Evolutionary conservation across 139 green algal genomes (phyloP), one percentile per base, ranked within the genome.

Genomic region (Tetratostichococcus sp.): DNA sequence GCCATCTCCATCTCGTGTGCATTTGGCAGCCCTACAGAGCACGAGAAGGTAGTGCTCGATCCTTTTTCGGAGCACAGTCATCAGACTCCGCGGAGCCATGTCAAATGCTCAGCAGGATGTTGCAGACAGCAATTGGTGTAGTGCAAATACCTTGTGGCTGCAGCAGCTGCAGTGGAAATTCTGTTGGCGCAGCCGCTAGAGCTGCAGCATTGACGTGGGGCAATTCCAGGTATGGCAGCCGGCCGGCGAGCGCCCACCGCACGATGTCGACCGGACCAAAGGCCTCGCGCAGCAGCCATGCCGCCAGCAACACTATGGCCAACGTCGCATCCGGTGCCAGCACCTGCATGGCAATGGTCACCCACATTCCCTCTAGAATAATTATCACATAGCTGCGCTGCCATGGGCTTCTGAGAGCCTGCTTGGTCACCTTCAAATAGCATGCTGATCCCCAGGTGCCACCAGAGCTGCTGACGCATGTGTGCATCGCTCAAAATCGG

Each of bases 181-280:
- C 67, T 1, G 32, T 4, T 26, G 50, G 67, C n/a, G 31, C 31
- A 19, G 31, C 11, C 14, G 67, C 31, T 4, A 35, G 22, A 4
- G 8, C 69, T 25, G 33, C 35, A 26, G 19, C 35, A 19, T 6
- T 34, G 16, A 70, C 28, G 67, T 35, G 42, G 5, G 75, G 75
- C 69, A 80, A 35, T 58, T 80, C 28, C 6, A 80, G 35, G 35
- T 72, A 80, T 1, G 75, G 75, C 59, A 80, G 35, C 31, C 33
- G 57, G 26, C 69, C 75, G 57, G 70, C 69, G 43, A 74, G 33
- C 8, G 69, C 75, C 75, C 75, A 80, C 5, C n/a, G 28, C 58
- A 75, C 65, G 22, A 80, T 62, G 69, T 80, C 75, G 8, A 26
- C 31, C 0, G 28, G 32, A 4, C 69, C 75, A 0, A 80, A n/a